Evolutionary conservation across 2,329 filamentous ascomycete species (phyloP), one percentile per base, ranked within the genome.

Genomic region (Claviceps digitariae): DNA sequence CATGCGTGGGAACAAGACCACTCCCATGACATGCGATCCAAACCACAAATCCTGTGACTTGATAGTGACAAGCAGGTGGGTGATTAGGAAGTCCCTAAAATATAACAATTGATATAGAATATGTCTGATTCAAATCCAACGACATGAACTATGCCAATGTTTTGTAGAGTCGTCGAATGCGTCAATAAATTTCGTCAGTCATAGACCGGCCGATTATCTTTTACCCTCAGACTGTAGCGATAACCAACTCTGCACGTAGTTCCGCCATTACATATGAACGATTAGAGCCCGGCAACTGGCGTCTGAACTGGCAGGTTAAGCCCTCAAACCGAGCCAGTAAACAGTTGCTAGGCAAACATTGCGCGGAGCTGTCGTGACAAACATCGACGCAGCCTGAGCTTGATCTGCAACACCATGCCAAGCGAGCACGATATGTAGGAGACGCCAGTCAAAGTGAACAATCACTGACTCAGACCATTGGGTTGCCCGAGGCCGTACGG

Each of bases 401-500:
- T 29, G 40, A 20, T 50, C 38, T 49, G 45, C 36, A 49, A 34
- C 29, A 47, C 47, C 40, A 52, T 44, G 29, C 38, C 40, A 40
- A 27, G 45, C 27, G 34, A 43, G 36, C 34, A 43, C n/a, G 21
- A 43, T n/a, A 31, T 41, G 13, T 31, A 52, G 31, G 48, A 52
- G 20, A 49, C 36, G 52, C 40, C 44, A 48, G 27, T 8, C 25
- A n/a, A 38, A 38, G 5, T 45, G 29, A 48, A 52, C 17, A 38
- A 50, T 62, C 59, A 84, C 86, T 79, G 82, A 87, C 86, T 86
- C 67, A 86, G 84, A 61, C 78, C 82, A 58, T 61, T 67, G 48
- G 80, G 79, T 59, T 86, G 86, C 60, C 86, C 86, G 34, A 81
- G 79, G 55, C 76, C 74, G 67, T 85, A 90, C 52, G 86, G 85